Evolutionary conservation across 768 basidiomycete genomes (phyloP), one percentile per base, ranked within the genome.

Genomic region (Termitomyces sp.): DNA sequence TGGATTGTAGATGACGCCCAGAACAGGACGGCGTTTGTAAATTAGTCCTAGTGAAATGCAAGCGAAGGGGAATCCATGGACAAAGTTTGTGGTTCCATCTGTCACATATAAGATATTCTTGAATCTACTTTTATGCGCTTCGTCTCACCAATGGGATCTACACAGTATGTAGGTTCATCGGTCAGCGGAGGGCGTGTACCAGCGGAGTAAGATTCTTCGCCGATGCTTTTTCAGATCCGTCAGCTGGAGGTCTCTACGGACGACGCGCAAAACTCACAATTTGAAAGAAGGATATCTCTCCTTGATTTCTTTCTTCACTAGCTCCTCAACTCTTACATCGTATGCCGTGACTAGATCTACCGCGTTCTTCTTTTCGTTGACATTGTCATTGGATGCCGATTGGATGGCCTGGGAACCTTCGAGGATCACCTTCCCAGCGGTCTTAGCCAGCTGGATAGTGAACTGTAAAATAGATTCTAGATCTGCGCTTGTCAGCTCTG

Each of bases 261-360:
- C 10, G 14, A 53, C n/a, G 21, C 26, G 54, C 45, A 26, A 17
- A 2, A 77, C 90, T 67, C 66, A 94, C 93, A 97, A 96, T 60
- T 85, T 74, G 70, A 92, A 95, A 2, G 70, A 60, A 0, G 93
- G 92, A 68, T 90, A 95, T 49, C 73, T 76, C 24, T 71, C 68
- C 30, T 74, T 73, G 52, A 96, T 81, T 65, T 85, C 80, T 28
- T 75, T 65, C 70, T 84, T 85, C 49, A 97, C 90, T 45, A 93
- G 74, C 57, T 90, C 85, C 70, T 97, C 95, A 11, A 97, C 95
- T 44, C 79, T 83, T 37, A 94, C 87, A 69, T 98, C 95, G 64
- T 91, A 97, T 71, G 95, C 89, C 0, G 95, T 98, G 24, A 98
- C 95, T 32, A 98, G 76, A 71, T 97, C 95, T 21, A 94, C 93